A percentile compares a stretch with the other conserved stretches of the same genome.
These are phyloP conservation scores for Prunus fruticosa DNA, from an alignment of 306 rosid genomes.

Conservation along the genomic window DNA sequence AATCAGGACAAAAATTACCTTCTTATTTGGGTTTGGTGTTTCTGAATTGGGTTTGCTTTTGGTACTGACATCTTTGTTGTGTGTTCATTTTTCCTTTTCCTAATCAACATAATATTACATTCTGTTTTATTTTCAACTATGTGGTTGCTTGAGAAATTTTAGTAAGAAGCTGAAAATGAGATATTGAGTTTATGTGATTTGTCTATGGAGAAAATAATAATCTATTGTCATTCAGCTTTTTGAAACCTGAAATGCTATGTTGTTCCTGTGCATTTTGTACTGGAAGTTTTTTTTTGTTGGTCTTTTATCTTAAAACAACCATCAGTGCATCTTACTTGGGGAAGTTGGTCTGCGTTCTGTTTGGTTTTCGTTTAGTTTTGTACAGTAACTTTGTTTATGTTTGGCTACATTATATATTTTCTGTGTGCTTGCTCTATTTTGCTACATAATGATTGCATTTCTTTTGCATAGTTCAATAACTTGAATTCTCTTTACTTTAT, in stretches of 20 bases:
- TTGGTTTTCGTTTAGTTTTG: not conserved
- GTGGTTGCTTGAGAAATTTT: conserved; percentile 1
- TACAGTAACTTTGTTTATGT: not conserved
- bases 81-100: not conserved
- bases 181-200: conserved; percentile 5
- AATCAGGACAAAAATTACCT: not conserved
- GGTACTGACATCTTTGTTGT: not conserved
- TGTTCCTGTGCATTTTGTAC: not conserved
- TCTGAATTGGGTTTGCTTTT: not conserved
- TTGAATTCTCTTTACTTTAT: conserved; percentile 7
- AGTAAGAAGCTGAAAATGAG: conserved; percentile 2
- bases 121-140: not conserved
- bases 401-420: conserved; percentile 11
- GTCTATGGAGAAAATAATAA: not conserved
- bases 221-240: not conserved
- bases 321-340: not conserved
- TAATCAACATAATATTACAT: not conserved
- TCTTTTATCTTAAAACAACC: not conserved
- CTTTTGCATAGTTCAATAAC: conserved; percentile 6
- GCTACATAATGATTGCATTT: not conserved
- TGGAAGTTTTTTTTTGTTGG: not conserved
- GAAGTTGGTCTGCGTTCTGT: not conserved
- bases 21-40: not conserved
- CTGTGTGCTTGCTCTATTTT: not conserved
- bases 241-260: not conserved